phyloP scores from a whole-genome alignment of 768 basidiomycete genomes.

The Amyloporia xantha region DNA sequence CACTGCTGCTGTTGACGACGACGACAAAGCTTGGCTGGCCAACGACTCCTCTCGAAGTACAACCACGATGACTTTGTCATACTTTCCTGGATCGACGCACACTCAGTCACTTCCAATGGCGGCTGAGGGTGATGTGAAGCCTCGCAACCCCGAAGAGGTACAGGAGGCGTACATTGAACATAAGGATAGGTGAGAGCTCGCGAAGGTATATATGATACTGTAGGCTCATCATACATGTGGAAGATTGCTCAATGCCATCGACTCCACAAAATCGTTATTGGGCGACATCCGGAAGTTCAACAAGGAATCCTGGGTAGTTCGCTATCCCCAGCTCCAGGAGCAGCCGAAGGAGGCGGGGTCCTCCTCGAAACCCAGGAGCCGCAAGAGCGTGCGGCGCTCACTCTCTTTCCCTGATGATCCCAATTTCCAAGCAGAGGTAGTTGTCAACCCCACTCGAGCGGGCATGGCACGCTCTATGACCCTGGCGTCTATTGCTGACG shows the following conservation, averaged over 20 bases:
- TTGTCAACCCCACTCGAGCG: constrained; percentile 43
- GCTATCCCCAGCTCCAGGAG: constrained; percentile 74
- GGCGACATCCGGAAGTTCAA: constrained; percentile 73
- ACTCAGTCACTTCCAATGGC: too few relatives aligned
- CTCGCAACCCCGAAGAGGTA: constrained; percentile 58
- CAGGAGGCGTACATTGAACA: constrained; percentile 71
- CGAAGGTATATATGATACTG: background rate
- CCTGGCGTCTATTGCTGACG: constrained; percentile 44
- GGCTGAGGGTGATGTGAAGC: constrained; percentile 20
- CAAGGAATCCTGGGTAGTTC: constrained; percentile 78
- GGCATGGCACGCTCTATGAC: constrained; percentile 56
- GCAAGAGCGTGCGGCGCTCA: constrained; percentile 51
- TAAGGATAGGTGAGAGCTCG: constrained; percentile 58
- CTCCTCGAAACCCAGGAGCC: constrained; percentile 27
- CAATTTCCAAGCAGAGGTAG: constrained; percentile 54
- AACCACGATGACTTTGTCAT: constrained; percentile 22
- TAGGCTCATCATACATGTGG: constrained; percentile 6
- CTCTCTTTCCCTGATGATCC: constrained; percentile 87
- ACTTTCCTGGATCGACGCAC: constrained; percentile 12
- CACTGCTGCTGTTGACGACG: constrained; percentile 6
- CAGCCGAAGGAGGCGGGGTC: constrained; percentile 27
- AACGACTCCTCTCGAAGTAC: background rate
- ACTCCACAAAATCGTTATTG: constrained; percentile 62
- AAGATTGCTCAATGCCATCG: constrained; percentile 75
- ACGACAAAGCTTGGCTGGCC: background rate